Evolutionary conservation across 352 stramenopile genomes (phyloP).

Genomic region (Phytophthora vignae): DNA sequence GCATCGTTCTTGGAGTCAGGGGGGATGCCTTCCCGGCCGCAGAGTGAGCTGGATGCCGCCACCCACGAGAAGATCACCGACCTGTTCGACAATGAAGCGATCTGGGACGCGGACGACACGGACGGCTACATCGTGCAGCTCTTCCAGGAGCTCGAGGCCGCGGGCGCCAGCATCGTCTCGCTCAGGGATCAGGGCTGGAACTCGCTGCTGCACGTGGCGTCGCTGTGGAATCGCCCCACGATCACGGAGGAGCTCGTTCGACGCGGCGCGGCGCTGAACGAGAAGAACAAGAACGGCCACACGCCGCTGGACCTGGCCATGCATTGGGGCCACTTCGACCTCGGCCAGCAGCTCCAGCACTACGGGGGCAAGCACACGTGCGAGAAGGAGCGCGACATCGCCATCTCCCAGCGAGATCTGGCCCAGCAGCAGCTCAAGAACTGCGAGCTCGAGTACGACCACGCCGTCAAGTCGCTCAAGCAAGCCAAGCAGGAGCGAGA

Average conservation of each 20-base stretch:
- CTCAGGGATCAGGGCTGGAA: constrained; percentile 55
- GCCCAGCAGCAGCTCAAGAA: constrained; percentile 46
- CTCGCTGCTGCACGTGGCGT: constrained; percentile 54
- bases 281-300: constrained; percentile 56
- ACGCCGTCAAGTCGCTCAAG: constrained; percentile 43
- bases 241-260: constrained; percentile 64
- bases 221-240: constrained; percentile 60
- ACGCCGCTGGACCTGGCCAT: constrained; percentile 64
- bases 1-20: neutral
- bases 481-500: constrained; percentile 57
- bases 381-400: constrained; percentile 63
- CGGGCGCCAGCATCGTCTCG: constrained; percentile 26
- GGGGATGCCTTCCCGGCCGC: constrained; percentile 20
- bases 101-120: constrained; percentile 66
- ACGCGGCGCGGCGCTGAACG: constrained; percentile 50
- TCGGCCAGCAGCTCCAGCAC: constrained; percentile 62
- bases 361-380: constrained; percentile 70
- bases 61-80: constrained; percentile 42
- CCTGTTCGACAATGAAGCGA: constrained; percentile 63
- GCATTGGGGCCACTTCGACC: constrained; percentile 64
- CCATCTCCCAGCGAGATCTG: constrained; percentile 61
- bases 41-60: constrained; percentile 24
- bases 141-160: constrained; percentile 44
- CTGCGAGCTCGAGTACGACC: constrained; percentile 45
- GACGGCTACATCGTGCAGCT: constrained; percentile 58